phyloP scores from a whole-genome alignment of 306 rosid genomes.

The Prunus davidiana region DNA sequence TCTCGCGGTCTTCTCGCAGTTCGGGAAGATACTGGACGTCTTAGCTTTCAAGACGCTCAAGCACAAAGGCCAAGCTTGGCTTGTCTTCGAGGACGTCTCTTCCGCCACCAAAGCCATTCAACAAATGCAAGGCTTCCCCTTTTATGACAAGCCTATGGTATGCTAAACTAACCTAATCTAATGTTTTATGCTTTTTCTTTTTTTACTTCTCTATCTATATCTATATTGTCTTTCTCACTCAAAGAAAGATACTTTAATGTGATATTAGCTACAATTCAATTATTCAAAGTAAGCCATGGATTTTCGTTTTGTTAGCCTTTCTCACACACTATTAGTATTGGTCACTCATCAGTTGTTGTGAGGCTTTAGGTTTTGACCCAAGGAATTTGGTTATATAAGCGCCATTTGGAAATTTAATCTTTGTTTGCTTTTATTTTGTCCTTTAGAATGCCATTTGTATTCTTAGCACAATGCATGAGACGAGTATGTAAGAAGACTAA shows the following conservation, averaged over 20 bases:
- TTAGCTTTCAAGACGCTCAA: slow-evolving; percentile 84
- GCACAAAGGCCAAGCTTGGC: slow-evolving; percentile 99
- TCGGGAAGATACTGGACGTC: slow-evolving; percentile 93
- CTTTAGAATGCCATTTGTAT: background rate
- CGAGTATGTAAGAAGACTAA: no score
- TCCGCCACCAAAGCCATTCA: slow-evolving; percentile 92
- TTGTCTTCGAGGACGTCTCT: slow-evolving; percentile 76
- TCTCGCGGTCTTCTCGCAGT: slow-evolving; percentile 87
- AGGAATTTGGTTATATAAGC: no score
- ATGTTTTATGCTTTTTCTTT: background rate
- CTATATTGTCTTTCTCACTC: no score
- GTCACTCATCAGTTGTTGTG: no score
- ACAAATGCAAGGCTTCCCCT: slow-evolving; percentile 98
- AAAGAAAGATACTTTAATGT: background rate
- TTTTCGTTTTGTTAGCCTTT: no score
- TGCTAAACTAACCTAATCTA: background rate
- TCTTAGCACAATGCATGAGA: background rate
- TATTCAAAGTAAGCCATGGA: background rate
- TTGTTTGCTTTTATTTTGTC: background rate
- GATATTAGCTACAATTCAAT: background rate
- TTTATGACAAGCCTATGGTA: slow-evolving; percentile 96
- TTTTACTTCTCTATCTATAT: background rate
- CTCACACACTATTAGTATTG: no score
- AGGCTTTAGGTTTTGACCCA: no score
- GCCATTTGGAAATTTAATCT: background rate